These are phyloP conservation scores for Boletus eberwhitei DNA, from an alignment of 768 basidiomycete species.

Conservation along the genomic window DNA sequence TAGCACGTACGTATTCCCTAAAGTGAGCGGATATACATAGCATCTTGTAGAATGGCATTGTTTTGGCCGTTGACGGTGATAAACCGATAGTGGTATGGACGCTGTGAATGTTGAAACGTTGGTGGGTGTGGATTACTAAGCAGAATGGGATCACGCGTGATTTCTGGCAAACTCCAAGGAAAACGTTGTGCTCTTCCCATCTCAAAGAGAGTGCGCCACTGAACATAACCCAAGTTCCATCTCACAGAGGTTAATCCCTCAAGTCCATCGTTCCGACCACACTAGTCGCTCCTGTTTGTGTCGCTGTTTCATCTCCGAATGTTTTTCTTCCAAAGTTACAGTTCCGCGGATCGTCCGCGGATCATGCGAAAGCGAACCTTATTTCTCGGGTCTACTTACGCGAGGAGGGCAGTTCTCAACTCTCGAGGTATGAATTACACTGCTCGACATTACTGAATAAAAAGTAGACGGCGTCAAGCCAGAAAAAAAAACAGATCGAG, in stretches of 20 bases:
- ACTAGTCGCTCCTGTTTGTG: neutral
- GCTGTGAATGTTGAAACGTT: neutral
- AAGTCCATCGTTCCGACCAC: conserved; percentile 1
- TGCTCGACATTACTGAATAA: conserved; percentile 5
- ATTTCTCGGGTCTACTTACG: conserved; percentile 8
- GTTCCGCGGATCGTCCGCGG: conserved; percentile 27
- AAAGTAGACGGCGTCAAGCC: conserved; percentile 4
- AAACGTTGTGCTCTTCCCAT: too few species aligned
- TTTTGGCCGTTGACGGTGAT: neutral
- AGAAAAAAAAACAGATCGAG: conserved; percentile 7
- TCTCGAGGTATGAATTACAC: conserved; percentile 10
- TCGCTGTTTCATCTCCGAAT: conserved; percentile 29
- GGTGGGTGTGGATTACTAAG: conserved; percentile 14
- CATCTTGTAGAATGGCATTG: conserved; percentile 88
- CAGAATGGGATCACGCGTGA: neutral
- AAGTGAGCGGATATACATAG: conserved; percentile 79
- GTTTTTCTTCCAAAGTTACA: conserved; percentile 16
- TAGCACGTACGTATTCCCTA: conserved; percentile 59
- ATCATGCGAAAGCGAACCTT: conserved; percentile 13
- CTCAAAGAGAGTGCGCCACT: too few species aligned
- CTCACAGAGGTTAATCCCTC: neutral
- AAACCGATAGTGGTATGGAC: too few species aligned
- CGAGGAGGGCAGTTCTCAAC: conserved; percentile 3
- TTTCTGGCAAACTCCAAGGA: too few species aligned
- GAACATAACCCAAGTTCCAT: neutral